phyloP scores from a whole-genome alignment of 1,284 basidiomycete genomes.

The Fereydounia khargensis region DNA sequence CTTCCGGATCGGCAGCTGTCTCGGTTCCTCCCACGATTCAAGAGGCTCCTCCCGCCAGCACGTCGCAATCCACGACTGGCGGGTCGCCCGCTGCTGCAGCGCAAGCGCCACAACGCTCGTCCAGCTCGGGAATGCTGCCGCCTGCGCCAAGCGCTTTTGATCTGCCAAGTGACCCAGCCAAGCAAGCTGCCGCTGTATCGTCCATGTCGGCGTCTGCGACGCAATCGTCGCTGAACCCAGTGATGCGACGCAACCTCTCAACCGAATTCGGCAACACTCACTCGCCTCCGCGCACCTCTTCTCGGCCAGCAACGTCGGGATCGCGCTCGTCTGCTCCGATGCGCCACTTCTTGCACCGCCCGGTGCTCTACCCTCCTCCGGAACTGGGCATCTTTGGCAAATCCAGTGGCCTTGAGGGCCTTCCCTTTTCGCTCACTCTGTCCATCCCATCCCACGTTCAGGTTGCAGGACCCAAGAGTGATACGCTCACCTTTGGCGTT shows the following conservation, averaged over 20 bases:
- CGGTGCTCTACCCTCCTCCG: conserved; percentile 42
- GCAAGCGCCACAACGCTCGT: not conserved
- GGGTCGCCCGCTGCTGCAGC: too few relatives aligned
- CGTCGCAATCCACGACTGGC: too few relatives aligned
- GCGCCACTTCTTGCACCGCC: conserved; percentile 53
- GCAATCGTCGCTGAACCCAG: too few relatives aligned
- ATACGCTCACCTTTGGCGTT: conserved; percentile 53
- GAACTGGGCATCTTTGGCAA: conserved; percentile 34
- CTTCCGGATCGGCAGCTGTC: too few relatives aligned
- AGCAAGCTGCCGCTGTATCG: conserved; percentile 21
- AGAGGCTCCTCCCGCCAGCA: too few relatives aligned
- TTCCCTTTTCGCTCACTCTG: conserved; percentile 49
- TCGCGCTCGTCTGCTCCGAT: conserved; percentile 30
- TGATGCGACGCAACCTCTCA: too few relatives aligned
- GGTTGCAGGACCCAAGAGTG: conserved; percentile 35
- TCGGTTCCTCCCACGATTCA: too few relatives aligned
- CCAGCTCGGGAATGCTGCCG: conserved; percentile 7
- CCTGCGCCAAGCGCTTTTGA: conserved; percentile 32
- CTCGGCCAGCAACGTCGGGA: conserved; percentile 4
- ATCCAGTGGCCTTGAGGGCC: conserved; percentile 19
- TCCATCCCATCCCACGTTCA: conserved; percentile 53
- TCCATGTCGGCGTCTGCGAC: conserved; percentile 12
- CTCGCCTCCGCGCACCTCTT: conserved; percentile 32
- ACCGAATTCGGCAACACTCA: conserved; percentile 18
- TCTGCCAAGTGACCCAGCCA: conserved; percentile 29